Evolutionary conservation across 371 early-diverging fungal species (phyloP), one percentile per base, ranked within the genome.

Genomic region (Apophysomyces elegans): DNA sequence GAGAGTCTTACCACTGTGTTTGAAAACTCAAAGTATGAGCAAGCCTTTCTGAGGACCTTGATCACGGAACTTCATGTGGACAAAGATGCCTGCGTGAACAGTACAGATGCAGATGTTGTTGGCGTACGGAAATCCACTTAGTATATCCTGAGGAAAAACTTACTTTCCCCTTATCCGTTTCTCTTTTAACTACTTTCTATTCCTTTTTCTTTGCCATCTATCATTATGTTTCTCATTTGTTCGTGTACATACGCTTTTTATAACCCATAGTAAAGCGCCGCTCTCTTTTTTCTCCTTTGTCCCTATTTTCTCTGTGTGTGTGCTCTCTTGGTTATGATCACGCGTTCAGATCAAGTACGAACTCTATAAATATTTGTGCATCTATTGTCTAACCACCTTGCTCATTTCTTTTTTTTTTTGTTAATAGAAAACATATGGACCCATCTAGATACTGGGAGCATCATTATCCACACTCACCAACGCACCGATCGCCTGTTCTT

Each of bases 21-120:
- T 70, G 92, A 93, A 70, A 90, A 90, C 63, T 90, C 94, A 21
- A 91, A 93, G 73, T 88, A 80, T 60, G 90, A 88, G 69, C 82
- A 82, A 59, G 74, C 76, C 9, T 82, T 82, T 58, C 37, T 82
- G 35, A 69, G 70, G 35, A 79, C 78, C n/a, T 54, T 82, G 26
- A 69, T 82, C 16, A 67, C 65, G 16, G 69, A 76, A 50, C 43
- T 74, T 50, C 26, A 46, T 8, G 66, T 68, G 37, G 73, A 79
- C 54, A 62, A 69, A 16, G 50, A 63, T 4, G 66, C 71, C 7
- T 79, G 79, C 63, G 67, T 68, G 12, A 70, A 72, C 37, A 64
- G 61, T 37, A 37, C 38, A 46, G 70, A 74, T 16, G 54, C 9
- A 16, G 54, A 50, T 7, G 18, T 26, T 5, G 5, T 50, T 8